Evolutionary conservation across 2,329 filamentous ascomycete genomes (phyloP), one percentile per base, ranked within the genome.

Genomic region (Epichloe uncinata): DNA sequence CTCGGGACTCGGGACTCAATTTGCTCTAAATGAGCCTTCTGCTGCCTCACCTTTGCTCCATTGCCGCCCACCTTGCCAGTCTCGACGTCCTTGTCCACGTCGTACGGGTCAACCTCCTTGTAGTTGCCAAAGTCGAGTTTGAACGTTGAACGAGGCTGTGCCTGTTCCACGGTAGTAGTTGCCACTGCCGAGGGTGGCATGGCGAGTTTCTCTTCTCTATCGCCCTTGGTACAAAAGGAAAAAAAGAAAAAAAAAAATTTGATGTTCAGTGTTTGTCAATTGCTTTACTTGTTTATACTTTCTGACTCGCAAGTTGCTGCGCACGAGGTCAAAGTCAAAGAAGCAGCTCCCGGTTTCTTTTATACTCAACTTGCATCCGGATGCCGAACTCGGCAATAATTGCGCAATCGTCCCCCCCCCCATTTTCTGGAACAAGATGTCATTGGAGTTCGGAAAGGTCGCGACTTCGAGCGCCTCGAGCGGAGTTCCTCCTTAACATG

Each of bases 81-180:
- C 50, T 65, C 62, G 6, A 57, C 50, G 6, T 59, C 61, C 33
- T 45, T 54, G 49, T 65, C 56, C 11, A 65, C 51, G 12, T 53
- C 50, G 4, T 53, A 53, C 12, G 53, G 42, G n/a, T 62, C 60
- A 40, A 63, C 58, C 35, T 63, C 61, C 53, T 64, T 64, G 57
- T 64, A 63, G 40, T 60, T 56, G 35, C 58, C 60, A 12, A 61
- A 51, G 16, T 59, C 53, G 15, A 63, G 49, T 51, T 57, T 62
- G 50, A 58, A 58, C 1, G 52, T 49, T 3, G 50, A 20, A 2
- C 15, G 34, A 26, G 54, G 42, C 35, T 49, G 18, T 12, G 50
- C 22, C 35, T 53, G 50, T 40, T 54, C 45, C 40, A 50, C 50
- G 45, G 42, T 54, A 11, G 49, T 43, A 41, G 50, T 45, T 22